Evolutionary conservation across 208 protist genomes (phyloP), one percentile per base, ranked within the genome.

Genomic region (Acanthamoeba castellanii): DNA sequence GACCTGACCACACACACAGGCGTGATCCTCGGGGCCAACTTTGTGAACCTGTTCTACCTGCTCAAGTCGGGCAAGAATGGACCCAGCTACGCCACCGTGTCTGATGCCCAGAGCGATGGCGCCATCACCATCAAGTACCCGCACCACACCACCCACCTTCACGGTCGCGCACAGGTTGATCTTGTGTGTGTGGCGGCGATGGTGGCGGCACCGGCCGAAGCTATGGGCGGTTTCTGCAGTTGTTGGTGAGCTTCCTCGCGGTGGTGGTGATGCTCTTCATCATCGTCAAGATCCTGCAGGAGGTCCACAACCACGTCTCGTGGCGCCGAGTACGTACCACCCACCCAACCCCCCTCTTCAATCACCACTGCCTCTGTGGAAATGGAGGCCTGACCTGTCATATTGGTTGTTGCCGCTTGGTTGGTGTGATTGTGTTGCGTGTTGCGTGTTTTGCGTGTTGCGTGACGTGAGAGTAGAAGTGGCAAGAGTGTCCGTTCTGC

Each of bases 81-180:
- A 22, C 76, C 76, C 34, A 85, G 42, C 76, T 85, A 85, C 47
- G 76, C 76, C 76, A 85, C 76, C 25, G 47, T 85, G 3, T 50
- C 76, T 25, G 76, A 85, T 57, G 76, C 76, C 16, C 76, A 85
- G 47, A 85, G 30, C n/a, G 76, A 85, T 30, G 76, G 76, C 45
- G 76, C 76, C 27, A 85, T 85, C 76, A 85, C 76, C 18, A 85
- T 85, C 76, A 85, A 85, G 76, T 85, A 85, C 61, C 27, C 30
- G 30, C 32, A 32, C 7, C 22, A 25, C 27, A 57, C 76, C 11
- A 9, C 76, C 64, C 64, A 22, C 30, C 9, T 9, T 72, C 27
- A 11, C 27, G 18, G 9, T 27, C 30, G 7, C 8, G 8, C 18
- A 16, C 64, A 72, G 3, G 30, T 22, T 32, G 45, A 50, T 25